These are phyloP conservation scores for Penicillium alfredii DNA, from an alignment of 495 filamentous ascomycete genomes.

Conservation along the genomic window DNA sequence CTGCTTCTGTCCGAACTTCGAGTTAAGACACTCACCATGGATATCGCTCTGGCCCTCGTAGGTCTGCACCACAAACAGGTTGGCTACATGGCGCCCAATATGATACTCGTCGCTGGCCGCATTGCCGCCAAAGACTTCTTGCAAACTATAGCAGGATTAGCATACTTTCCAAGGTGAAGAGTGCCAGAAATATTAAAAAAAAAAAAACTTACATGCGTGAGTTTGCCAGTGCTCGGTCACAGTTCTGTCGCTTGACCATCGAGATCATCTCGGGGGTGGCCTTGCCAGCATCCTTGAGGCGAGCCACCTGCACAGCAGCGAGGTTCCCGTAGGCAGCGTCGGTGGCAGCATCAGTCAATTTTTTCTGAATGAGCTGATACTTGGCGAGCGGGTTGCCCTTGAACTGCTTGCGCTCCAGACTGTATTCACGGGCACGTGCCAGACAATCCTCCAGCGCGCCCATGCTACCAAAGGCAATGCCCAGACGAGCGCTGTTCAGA, in stretches of 20 bases:
- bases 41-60: conserved; percentile 98
- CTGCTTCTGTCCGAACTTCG: conserved; percentile 9
- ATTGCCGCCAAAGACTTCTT: conserved; percentile 96
- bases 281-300: conserved; percentile 87
- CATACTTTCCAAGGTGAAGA: conserved; percentile 10
- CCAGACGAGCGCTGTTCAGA: conserved; percentile 85
- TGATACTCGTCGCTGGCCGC: conserved; percentile 94
- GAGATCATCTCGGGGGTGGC: conserved; percentile 93
- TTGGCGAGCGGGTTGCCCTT: conserved; percentile 92
- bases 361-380: conserved; percentile 98
- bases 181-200: conserved; percentile 1
- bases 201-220: conserved; percentile 55
- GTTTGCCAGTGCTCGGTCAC: conserved; percentile 79
- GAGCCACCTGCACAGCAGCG: conserved; percentile 81
- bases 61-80: conserved; percentile 94
- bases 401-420: conserved; percentile 91
- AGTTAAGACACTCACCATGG: conserved; percentile 59
- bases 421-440: conserved; percentile 71
- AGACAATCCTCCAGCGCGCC: conserved; percentile 93
- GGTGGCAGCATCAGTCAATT: conserved; percentile 84
- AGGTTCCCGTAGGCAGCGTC: conserved; percentile 86
- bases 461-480: conserved; percentile 90
- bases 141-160: too few species aligned
- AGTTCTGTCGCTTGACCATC: conserved; percentile 98
- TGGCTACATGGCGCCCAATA: conserved; percentile 91